These are phyloP conservation scores for Xylaria digitata DNA, from an alignment of 2,329 filamentous ascomycete genomes.

Conservation along the genomic window DNA sequence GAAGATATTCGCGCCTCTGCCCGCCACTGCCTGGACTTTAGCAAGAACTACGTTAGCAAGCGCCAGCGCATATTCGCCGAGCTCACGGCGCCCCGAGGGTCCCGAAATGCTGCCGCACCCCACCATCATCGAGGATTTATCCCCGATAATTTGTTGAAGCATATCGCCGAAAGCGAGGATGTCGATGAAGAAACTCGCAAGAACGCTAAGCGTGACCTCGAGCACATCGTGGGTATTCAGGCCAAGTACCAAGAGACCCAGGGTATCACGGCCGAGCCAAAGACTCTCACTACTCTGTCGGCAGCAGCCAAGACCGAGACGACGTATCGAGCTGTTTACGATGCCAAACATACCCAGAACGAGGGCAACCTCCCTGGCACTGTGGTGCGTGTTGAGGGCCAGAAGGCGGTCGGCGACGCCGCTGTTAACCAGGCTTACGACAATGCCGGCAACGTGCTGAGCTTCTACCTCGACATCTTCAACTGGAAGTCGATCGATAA, in stretches of 20 bases:
- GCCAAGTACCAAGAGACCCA: conserved; percentile 49
- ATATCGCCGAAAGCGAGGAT: conserved; percentile 53
- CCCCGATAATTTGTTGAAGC: conserved; percentile 54
- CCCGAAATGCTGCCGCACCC: conserved; percentile 38
- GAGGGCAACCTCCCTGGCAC: conserved; percentile 57
- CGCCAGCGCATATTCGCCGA: conserved; percentile 53
- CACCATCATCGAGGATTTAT: conserved; percentile 50
- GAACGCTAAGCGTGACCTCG: conserved; percentile 54
- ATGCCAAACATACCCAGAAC: conserved; percentile 54
- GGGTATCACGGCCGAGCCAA: conserved; percentile 38
- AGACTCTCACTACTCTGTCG: conserved; percentile 35
- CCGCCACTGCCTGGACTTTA: conserved; percentile 50
- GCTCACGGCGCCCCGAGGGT: conserved; percentile 51
- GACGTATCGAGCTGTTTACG: conserved; percentile 58
- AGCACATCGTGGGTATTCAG: conserved; percentile 53
- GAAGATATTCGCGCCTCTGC: conserved; percentile 54
- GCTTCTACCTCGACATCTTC: conserved; percentile 63
- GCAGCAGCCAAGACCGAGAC: conserved; percentile 44
- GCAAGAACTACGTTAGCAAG: conserved; percentile 48
- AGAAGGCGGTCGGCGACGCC: conserved; percentile 54
- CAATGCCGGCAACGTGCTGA: conserved; percentile 61
- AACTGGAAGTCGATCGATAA: conserved; percentile 65
- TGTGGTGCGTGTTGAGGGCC: conserved; percentile 57
- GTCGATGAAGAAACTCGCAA: conserved; percentile 55
- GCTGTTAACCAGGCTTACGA: conserved; percentile 62